Evolutionary conservation across 1,284 basidiomycete species (phyloP), one percentile per base, ranked within the genome.

Genomic region (Porodaedalea pini): DNA sequence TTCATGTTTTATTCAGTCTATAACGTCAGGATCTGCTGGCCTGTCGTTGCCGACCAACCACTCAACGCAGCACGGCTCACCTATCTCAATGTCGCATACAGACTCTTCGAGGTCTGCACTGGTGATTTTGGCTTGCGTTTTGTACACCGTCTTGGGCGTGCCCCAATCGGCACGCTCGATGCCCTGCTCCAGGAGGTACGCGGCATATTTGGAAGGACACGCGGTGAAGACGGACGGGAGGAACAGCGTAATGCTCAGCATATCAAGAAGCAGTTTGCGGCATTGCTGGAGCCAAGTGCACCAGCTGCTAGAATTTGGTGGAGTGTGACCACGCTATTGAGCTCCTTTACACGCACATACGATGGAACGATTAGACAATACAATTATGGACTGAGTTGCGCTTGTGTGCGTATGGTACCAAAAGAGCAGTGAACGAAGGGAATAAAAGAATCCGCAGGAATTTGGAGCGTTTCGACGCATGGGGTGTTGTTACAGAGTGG

Each of bases 1-100:
- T 3, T 7, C 25, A 56, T 40, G 59, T 54, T 17, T 43, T 6
- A 43, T 43, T n/a, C 13, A 41, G 15, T 51, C 52, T 39, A n/a
- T n/a, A 19, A 8, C n/a, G 27, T n/a, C n/a, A 67, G 66, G 62
- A 67, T 67, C 37, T 64, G 61, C 61, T 67, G 65, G 66, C 65
- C 65, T 2, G 65, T 63, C 58, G 43, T 54, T 15, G 62, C 58
- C 34, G 65, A 66, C 55, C 65, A 67, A 49, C 62, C 67, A 4
- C 23, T 57, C 7, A 68, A 67, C 57, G 62, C 65, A n/a, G n/a
- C n/a, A n/a, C n/a, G n/a, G n/a, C n/a, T n/a, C n/a, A n/a, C n/a
- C n/a, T n/a, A n/a, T n/a, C 47, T 64, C 5, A 58, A 62, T 32
- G 56, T 66, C 17, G 53, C 62, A 31, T 68, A 68, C 57, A 66